Base-by-base conservation (phyloP, 164 flowering plant species). In the Platanus orientalis region DNA sequence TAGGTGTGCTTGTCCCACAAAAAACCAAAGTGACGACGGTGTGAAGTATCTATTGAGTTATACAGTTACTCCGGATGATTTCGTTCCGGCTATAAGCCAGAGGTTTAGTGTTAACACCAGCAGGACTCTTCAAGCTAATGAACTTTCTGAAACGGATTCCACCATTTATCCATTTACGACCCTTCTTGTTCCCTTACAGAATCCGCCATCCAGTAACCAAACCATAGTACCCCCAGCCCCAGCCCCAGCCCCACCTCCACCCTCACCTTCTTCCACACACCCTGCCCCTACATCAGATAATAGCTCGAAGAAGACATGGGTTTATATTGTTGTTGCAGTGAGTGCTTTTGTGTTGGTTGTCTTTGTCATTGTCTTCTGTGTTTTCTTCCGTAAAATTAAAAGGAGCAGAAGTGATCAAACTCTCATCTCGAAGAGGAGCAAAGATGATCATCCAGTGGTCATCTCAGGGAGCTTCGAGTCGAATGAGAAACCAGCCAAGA, bases 1-100 rank as follows among this genome's bases (percentile, higher is more conserved):
- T 47, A 79, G 89, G 67, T 91, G 97, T 79, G 91, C 96, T 56
- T 91, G 97, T 76, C 96, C 93, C 6, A 82, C 88, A 0, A 77
- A 62, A 58, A 72, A n/a, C n/a, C 93, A 88, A 62, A 66, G 51
- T 4, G 72, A 60, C 32, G 23, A 30, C 0, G 87, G 93, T 24
- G 52, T 76, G 16, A 80, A 74, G 40, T 89, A 78, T 69, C 69
- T 89, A 20, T 14, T 84, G 64, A 87, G 80, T 54, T 89, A 84
- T 48, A 2, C 70, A 24, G 65, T 85, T 29, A 52, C 61, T 40
- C 6, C 20, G 52, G 78, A 74, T 10, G 84, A 88, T 56, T 23
- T 4, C 58, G 73, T 86, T 66, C 23, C 54, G 0, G 16, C 4
- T 9, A 69, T 88, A 39, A 75, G 88, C 63, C 19, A 0, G 6